Evolutionary conservation across 805 yeast genomes (phyloP), one percentile per base, ranked within the genome.

Genomic region (Saturnispora sekii): DNA sequence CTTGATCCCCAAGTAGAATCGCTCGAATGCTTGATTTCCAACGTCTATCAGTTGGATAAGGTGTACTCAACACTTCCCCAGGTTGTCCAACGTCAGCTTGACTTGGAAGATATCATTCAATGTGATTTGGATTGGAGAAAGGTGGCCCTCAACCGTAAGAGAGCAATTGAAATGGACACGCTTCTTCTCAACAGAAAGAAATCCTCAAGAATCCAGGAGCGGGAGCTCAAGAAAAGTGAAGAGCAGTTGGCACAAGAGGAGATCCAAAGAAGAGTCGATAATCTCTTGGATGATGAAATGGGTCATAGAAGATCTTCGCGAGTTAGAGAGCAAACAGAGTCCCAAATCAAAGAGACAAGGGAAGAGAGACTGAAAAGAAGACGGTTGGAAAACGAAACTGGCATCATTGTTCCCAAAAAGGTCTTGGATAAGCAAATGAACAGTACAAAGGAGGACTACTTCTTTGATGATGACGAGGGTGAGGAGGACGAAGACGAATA

Each of bases 191-290:
- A 83, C 46, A 70, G 93, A 54, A 84, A 84, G 54, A 70, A 86
- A 51, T 83, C 90, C 0, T 76, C 87, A 1, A 71, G 93, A 61
- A 61, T 84, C 37, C 84, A 81, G 52, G 83, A 82, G 15, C 78
- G 76, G 54, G 79, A 75, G 49, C 64, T 62, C 48, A 70, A 64
- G 41, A 67, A 59, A 45, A 65, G 58, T 38, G 83, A 78, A 49
- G 86, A 82, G 50, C 76, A 73, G 16, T 69, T 67, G 46, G 68
- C 68, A 39, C 67, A 73, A 46, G 75, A 69, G 40, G 71, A 72
- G 45, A 65, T 68, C 37, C 64, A 70, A 34, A 64, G 70, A 41
- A 60, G 62, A 40, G 15, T 43, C 3, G 42, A 43, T 32, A 31
- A 43, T 2, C 34, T 30, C 16, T n/a, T 38, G 29, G 38, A 32